These are phyloP conservation scores for Globisporangium rhizosaccharum DNA, from an alignment of 352 stramenopile genomes.

Conservation along the genomic window DNA sequence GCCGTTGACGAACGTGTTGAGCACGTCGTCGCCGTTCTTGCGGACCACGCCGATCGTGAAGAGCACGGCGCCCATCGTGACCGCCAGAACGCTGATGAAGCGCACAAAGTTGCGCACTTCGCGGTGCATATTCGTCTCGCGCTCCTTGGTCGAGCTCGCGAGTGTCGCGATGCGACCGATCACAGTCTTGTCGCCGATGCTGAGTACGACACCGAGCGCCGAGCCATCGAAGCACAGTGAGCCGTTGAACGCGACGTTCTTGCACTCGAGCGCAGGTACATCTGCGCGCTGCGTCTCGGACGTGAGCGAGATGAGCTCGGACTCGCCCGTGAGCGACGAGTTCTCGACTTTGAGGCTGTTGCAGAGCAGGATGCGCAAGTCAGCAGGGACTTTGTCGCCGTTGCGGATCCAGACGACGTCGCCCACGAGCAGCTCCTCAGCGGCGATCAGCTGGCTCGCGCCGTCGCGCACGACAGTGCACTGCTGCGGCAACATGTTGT, in stretches of 20 bases:
- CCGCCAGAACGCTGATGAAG: conserved; percentile 33
- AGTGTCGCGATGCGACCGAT: conserved; percentile 46
- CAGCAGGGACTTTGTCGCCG: conserved; percentile 49
- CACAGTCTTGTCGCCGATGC: conserved; percentile 44
- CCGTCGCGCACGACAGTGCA: conserved; percentile 45
- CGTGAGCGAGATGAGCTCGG: conserved; percentile 32
- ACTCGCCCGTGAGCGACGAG: conserved; percentile 60
- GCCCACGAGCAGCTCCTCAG: conserved; percentile 40
- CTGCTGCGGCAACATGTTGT: conserved; percentile 35
- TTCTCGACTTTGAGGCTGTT: conserved; percentile 57
- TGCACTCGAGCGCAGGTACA: conserved; percentile 33
- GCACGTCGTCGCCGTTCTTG: conserved; percentile 27
- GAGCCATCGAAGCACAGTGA: conserved; percentile 43
- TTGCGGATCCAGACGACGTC: conserved; percentile 48
- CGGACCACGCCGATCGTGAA: conserved; percentile 30
- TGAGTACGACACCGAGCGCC: conserved; percentile 34
- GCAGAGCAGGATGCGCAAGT: conserved; percentile 38
- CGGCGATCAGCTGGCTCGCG: conserved; percentile 27
- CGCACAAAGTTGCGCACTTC: conserved; percentile 42
- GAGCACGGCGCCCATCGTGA: conserved; percentile 24
- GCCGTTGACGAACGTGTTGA: conserved; percentile 38
- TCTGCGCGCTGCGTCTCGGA: conserved; percentile 17
- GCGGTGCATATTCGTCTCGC: conserved; percentile 39
- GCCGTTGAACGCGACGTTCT: conserved; percentile 42
- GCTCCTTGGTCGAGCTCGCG: conserved; percentile 22